These are phyloP conservation scores for Paecilomyces sp. DNA, from an alignment of 2,329 filamentous ascomycete genomes.

Conservation along the genomic window DNA sequence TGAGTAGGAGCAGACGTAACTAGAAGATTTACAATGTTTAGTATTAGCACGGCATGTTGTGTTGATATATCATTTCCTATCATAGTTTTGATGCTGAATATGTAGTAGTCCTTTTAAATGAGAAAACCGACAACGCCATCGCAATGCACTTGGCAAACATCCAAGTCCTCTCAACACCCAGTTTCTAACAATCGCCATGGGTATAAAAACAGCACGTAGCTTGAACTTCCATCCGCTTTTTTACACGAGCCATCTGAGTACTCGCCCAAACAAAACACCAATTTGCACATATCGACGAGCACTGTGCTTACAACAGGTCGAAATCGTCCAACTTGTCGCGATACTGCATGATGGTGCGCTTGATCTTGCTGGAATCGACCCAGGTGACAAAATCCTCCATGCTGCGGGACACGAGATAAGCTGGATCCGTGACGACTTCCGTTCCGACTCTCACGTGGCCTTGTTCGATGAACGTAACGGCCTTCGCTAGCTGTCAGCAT, in stretches of 20 bases:
- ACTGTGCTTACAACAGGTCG: constrained; percentile 62
- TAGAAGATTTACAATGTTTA: background rate
- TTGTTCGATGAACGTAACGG: constrained; percentile 79
- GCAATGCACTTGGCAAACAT: background rate
- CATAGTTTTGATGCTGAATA: background rate
- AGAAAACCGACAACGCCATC: background rate
- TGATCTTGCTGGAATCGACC: constrained; percentile 95
- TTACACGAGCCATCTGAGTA: background rate
- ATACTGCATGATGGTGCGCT: constrained; percentile 91
- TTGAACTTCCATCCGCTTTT: background rate
- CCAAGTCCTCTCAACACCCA: background rate
- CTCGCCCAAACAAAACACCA: background rate
- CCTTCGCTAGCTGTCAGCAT: constrained; percentile 18
- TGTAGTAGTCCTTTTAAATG: background rate
- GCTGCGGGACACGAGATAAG: constrained; percentile 77
- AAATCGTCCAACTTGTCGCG: constrained; percentile 94
- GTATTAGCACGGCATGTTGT: too few species aligned
- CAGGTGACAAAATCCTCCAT: constrained; percentile 97
- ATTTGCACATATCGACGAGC: background rate
- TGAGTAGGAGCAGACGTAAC: background rate
- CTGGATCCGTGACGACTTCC: constrained; percentile 82
- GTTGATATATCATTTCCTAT: background rate
- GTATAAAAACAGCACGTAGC: background rate
- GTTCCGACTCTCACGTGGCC: constrained; percentile 89
- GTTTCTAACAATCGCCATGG: background rate